Conservation (phyloP, 495 filamentous ascomycete genomes). For the Aspergillus diversus region DNA sequence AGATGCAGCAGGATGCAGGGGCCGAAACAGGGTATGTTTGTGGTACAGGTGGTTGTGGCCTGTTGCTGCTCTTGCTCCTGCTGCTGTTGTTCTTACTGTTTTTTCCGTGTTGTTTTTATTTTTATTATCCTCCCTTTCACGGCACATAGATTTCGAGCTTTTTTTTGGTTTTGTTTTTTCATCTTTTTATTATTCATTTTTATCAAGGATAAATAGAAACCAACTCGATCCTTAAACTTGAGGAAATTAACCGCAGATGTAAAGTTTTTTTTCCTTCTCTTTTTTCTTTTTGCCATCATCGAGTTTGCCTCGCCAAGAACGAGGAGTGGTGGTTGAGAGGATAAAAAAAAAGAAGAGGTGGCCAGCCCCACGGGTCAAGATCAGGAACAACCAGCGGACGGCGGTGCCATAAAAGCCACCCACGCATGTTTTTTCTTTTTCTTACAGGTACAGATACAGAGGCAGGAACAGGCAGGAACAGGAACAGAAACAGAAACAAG, state of each 20-base stretch:
- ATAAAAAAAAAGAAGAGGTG: slow-evolving; percentile 14
- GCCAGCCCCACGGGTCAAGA: slow-evolving; percentile 20
- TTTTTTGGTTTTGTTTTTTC: not conserved
- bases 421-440: not conserved
- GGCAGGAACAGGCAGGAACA: not conserved
- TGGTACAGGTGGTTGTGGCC: not conserved
- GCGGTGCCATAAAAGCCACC: slow-evolving; percentile 18
- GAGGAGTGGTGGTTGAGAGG: not conserved
- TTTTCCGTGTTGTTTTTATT: not conserved
- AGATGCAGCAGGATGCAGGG: slow-evolving; percentile 19
- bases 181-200: not conserved
- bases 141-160: too few relatives aligned
- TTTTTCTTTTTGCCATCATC: not conserved
- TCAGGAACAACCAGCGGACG: slow-evolving; percentile 12
- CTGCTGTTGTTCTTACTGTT: not conserved
- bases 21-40: slow-evolving; percentile 4
- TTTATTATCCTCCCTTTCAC: not conserved
- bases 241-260: not conserved
- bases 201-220: not conserved
- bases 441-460: not conserved
- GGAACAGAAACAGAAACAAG: slow-evolving; percentile 8
- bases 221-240: not conserved
- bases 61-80: not conserved
- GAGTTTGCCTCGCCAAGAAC: slow-evolving; percentile 2
- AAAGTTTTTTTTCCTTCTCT: not conserved